These are phyloP conservation scores for Corylus heterophylla DNA, from an alignment of 306 rosid genomes.

Conservation along the genomic window DNA sequence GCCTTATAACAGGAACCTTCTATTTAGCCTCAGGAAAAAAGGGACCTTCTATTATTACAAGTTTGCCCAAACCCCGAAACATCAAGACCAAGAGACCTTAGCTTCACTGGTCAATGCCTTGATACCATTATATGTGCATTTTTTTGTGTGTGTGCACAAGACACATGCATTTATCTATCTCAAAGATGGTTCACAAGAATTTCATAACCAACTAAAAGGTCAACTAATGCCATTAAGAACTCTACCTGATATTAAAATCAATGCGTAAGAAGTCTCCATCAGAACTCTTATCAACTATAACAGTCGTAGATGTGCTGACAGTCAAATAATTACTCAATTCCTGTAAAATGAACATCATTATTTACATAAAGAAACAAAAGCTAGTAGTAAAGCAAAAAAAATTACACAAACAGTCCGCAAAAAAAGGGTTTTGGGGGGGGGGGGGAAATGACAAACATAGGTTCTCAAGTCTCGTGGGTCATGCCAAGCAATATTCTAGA, in stretches of 20 bases:
- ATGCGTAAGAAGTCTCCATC: constrained; percentile 87
- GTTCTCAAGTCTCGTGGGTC: too few species aligned
- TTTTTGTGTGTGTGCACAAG: not conserved
- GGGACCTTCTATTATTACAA: not conserved
- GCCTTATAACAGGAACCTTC: not conserved
- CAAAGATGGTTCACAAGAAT: constrained; percentile 10
- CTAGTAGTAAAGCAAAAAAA: not conserved
- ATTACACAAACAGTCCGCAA: not conserved
- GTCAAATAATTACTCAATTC: constrained; percentile 85
- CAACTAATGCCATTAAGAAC: constrained; percentile 10
- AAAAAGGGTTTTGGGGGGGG: not conserved
- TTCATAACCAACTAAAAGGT: constrained; percentile 20
- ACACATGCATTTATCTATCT: not conserved
- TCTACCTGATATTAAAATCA: constrained; percentile 86
- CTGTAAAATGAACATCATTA: constrained; percentile 43
- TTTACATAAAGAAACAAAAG: constrained; percentile 1
- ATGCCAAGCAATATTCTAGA: too few species aligned
- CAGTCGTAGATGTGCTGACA: constrained; percentile 81
- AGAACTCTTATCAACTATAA: constrained; percentile 84
- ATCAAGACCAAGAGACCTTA: not conserved
- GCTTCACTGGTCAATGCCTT: not conserved
- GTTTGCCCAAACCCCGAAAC: not conserved
- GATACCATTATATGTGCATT: not conserved
- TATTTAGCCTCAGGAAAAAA: not conserved
- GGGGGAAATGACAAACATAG: not conserved